A percentile compares a stretch with the other conserved stretches of the same genome.
Conservation (phyloP, 2,329 filamentous ascomycete species). For the Xylaria polymorpha region DNA sequence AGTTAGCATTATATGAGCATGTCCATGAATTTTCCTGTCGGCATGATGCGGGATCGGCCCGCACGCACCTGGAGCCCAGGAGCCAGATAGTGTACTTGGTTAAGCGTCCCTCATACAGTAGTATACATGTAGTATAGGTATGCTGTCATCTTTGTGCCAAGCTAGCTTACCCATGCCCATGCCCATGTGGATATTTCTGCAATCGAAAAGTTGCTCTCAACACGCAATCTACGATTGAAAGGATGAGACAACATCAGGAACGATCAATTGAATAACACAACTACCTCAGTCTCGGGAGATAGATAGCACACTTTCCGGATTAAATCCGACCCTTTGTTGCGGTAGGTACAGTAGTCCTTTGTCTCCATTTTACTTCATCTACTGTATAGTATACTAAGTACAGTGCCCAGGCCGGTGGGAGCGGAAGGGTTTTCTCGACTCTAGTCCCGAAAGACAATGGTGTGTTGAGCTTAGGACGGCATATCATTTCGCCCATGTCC, state of each 20-base stretch:
- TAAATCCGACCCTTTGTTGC: not conserved
- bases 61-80: too few relatives aligned
- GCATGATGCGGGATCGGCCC: not conserved
- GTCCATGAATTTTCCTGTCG: not conserved
- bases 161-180: too few relatives aligned
- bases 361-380: too few relatives aligned
- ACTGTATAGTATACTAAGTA: too few relatives aligned
- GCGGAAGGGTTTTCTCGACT: too few relatives aligned
- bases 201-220: too few relatives aligned
- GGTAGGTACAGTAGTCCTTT: too few relatives aligned
- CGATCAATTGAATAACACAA: not conserved
- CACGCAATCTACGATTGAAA: not conserved
- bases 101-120: too few relatives aligned
- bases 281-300: not conserved
- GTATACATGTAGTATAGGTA: too few relatives aligned
- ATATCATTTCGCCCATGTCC: not conserved
- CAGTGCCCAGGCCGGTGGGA: too few relatives aligned
- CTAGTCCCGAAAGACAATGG: not conserved
- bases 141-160: not conserved
- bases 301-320: not conserved
- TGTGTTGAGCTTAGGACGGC: too few relatives aligned
- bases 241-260: not conserved
- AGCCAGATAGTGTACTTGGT: too few relatives aligned
- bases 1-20: slow-evolving; percentile 7
- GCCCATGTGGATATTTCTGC: not conserved